phyloP scores from a whole-genome alignment of 148 eudicot genomes.

The Chenopodium berlandieri region DNA sequence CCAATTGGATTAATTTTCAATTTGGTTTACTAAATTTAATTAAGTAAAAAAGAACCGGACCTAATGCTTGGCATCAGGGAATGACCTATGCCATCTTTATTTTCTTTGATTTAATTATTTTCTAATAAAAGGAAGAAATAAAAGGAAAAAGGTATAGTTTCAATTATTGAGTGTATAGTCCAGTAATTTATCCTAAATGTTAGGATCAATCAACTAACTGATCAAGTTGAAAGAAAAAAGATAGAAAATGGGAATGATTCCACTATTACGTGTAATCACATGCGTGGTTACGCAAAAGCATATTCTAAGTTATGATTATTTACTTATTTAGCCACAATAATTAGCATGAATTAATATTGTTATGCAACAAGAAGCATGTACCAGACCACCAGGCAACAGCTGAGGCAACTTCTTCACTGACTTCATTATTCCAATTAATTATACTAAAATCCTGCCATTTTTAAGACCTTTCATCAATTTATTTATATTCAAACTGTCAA shows the following conservation, averaged over 20 bases:
- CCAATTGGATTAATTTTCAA: too few relatives aligned
- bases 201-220: not conserved
- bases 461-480: not conserved
- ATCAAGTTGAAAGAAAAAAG: not conserved
- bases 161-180: not conserved
- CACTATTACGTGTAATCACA: slow-evolving; percentile 13
- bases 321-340: not conserved
- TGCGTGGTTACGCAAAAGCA: not conserved
- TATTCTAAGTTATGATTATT: not conserved
- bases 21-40: too few relatives aligned
- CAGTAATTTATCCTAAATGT: not conserved
- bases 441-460: not conserved
- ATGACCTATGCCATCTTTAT: too few relatives aligned
- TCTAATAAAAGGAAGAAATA: too few relatives aligned
- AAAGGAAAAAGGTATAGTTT: too few relatives aligned
- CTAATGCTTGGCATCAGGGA: too few relatives aligned
- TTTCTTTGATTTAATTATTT: too few relatives aligned
- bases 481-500: not conserved
- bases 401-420: not conserved
- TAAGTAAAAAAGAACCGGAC: too few relatives aligned
- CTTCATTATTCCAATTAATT: not conserved
- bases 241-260: not conserved
- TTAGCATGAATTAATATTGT: not conserved
- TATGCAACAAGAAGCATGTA: not conserved
- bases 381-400: not conserved